Percentiles rank a stretch among this genome's conserved stretches.
Conservation (phyloP, 306 rosid species). For the Mimosa bimucronata region DNA sequence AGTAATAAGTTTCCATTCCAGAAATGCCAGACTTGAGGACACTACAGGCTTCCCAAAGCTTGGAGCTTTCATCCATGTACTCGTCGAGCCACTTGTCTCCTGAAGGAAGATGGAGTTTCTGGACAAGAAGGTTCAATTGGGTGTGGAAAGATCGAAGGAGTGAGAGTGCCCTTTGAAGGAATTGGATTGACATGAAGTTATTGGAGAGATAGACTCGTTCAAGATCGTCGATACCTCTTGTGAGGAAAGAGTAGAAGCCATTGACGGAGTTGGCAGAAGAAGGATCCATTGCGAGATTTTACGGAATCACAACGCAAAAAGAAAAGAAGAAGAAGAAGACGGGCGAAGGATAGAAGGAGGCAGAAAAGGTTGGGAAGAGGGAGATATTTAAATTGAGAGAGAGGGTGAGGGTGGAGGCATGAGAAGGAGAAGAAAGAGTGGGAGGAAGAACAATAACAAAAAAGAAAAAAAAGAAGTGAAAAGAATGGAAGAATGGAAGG, state of each 20-base stretch:
- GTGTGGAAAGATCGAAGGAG: conserved; percentile 88
- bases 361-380: conserved; percentile 31
- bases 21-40: conserved; percentile 82
- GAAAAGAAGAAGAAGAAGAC: background rate
- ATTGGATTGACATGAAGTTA: conserved; percentile 85
- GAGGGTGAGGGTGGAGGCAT: no score
- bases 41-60: conserved; percentile 93
- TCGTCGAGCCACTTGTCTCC: conserved; percentile 99
- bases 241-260: conserved; percentile 80
- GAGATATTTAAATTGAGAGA: conserved; percentile 53
- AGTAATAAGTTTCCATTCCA: conserved; percentile 66
- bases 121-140: conserved; percentile 75
- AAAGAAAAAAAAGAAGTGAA: conserved; percentile 32
- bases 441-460: background rate
- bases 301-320: background rate
- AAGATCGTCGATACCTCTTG: conserved; percentile 87
- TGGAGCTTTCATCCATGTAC: conserved; percentile 94
- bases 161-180: conserved; percentile 81
- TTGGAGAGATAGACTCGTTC: conserved; percentile 66
- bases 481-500: conserved; percentile 42
- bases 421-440: no score
- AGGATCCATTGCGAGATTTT: conserved; percentile 62
- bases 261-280: conserved; percentile 80
- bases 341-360: background rate
- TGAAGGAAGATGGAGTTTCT: conserved; percentile 83